Evolutionary conservation across 257 asterid genomes (phyloP).

Genomic region (Solanum rostratum): DNA sequence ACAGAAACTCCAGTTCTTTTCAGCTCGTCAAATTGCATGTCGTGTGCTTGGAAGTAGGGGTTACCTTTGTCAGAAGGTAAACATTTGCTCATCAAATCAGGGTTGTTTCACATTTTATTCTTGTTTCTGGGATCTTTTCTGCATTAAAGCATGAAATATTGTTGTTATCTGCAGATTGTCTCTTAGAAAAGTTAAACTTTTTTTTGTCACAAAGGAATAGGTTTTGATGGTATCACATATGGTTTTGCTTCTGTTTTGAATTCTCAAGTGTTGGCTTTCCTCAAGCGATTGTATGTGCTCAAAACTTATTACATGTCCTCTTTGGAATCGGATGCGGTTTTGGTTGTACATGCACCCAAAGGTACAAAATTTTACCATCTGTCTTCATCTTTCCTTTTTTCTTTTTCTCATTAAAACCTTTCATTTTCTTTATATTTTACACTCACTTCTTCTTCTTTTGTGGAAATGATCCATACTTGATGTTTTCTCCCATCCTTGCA

Average conservation of each 20-base stretch:
- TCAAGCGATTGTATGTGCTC: slow-evolving; percentile 79
- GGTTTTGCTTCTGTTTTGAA: neutral
- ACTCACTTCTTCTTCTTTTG: neutral
- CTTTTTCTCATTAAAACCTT: neutral
- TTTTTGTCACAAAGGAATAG: neutral
- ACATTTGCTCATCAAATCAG: neutral
- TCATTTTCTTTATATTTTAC: neutral
- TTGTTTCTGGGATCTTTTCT: slow-evolving; percentile 1
- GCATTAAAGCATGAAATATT: neutral
- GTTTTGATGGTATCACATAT: neutral
- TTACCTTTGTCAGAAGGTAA: slow-evolving; percentile 92
- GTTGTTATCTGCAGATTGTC: neutral
- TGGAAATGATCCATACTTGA: neutral
- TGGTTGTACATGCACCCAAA: slow-evolving; percentile 99
- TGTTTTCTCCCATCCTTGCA: slow-evolving; percentile 11
- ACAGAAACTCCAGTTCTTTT: slow-evolving; percentile 74
- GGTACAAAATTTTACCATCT: slow-evolving; percentile 28
- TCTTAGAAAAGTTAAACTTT: neutral
- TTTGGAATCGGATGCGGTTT: slow-evolving; percentile 54
- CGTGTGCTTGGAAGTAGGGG: slow-evolving; percentile 92
- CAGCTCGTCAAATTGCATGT: slow-evolving; percentile 96
- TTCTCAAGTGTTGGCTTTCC: slow-evolving; percentile 83
- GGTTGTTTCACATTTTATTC: slow-evolving; percentile 1
- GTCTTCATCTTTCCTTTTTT: neutral
- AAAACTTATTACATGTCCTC: slow-evolving; percentile 30